Conservation (phyloP, 176 grass and related monocot species). For the Hyparrhenia diplandra region DNA sequence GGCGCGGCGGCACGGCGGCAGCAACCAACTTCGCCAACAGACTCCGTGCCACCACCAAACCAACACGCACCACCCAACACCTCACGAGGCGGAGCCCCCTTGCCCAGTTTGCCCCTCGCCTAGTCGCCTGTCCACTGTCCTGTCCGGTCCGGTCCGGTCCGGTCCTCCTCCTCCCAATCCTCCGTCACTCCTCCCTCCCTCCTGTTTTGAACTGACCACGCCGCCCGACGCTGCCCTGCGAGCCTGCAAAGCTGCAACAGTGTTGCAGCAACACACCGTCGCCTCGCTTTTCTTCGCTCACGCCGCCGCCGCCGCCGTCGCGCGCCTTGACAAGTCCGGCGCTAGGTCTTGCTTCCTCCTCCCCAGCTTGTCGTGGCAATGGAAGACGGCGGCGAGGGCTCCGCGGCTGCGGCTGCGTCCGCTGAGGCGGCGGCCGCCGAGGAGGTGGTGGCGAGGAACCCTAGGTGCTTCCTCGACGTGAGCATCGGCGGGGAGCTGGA, state of each 20-base stretch:
- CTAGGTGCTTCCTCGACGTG: conserved; percentile 78
- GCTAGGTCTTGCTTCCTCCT: conserved; percentile 29
- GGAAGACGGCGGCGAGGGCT: conserved; percentile 31
- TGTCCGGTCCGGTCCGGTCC: not conserved
- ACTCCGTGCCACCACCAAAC: no score
- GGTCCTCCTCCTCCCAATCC: not conserved
- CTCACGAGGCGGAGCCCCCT: not conserved
- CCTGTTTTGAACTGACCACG: conserved; percentile 51
- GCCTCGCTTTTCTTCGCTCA: not conserved
- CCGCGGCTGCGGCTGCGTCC: no score
- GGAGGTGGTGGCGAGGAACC: conserved; percentile 34
- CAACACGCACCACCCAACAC: no score
- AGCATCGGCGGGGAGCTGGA: conserved; percentile 87
- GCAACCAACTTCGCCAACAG: not conserved
- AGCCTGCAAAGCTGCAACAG: not conserved
- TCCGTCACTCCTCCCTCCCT: not conserved
- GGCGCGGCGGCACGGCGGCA: no score
- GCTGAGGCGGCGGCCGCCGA: not conserved
- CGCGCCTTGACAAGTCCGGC: not conserved
- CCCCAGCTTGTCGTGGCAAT: conserved; percentile 9
- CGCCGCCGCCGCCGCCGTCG: not conserved
- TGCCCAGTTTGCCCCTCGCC: no score
- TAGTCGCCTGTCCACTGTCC: no score
- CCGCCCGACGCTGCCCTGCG: not conserved
- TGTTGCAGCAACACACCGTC: not conserved